A percentile compares a stretch with the other conserved stretches of the same genome.
These are phyloP conservation scores for Umbelopsis sp. DNA, from an alignment of 192 early-diverging fungal genomes.

Conservation along the genomic window DNA sequence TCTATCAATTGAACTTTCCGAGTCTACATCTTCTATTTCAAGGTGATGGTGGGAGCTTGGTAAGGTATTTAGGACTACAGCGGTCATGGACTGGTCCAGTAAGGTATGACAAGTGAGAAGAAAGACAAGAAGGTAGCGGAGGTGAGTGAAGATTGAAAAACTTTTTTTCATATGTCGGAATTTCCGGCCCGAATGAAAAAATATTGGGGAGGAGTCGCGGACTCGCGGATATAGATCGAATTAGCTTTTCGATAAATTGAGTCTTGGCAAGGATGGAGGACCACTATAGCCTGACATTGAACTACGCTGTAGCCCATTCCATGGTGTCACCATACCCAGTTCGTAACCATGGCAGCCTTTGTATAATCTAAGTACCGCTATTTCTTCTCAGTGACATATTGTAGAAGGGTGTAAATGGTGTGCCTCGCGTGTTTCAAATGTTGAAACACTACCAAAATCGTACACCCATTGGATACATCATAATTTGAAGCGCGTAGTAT, in stretches of 20 bases:
- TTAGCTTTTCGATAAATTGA: neutral
- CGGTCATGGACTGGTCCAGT: neutral
- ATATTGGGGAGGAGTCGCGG: neutral
- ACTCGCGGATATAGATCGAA: neutral
- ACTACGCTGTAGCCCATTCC: neutral
- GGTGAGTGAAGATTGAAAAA: neutral
- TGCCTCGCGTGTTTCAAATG: no score
- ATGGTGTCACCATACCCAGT: neutral
- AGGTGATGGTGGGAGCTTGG: neutral
- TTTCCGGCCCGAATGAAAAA: neutral
- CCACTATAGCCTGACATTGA: neutral
- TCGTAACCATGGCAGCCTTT: no score
- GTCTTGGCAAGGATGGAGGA: neutral
- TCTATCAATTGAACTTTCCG: neutral
- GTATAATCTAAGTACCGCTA: no score
- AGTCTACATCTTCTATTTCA: neutral
- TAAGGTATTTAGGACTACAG: neutral
- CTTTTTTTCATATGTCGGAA: neutral
- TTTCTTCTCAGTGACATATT: no score
- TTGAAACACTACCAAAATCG: no score
- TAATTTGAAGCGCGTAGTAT: no score
- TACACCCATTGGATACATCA: no score
- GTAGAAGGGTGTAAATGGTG: no score
- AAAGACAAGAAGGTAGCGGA: neutral
- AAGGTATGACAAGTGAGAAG: neutral